These are phyloP conservation scores for Hypoxylon fuscum DNA, from an alignment of 495 filamentous ascomycete species.

Conservation along the genomic window DNA sequence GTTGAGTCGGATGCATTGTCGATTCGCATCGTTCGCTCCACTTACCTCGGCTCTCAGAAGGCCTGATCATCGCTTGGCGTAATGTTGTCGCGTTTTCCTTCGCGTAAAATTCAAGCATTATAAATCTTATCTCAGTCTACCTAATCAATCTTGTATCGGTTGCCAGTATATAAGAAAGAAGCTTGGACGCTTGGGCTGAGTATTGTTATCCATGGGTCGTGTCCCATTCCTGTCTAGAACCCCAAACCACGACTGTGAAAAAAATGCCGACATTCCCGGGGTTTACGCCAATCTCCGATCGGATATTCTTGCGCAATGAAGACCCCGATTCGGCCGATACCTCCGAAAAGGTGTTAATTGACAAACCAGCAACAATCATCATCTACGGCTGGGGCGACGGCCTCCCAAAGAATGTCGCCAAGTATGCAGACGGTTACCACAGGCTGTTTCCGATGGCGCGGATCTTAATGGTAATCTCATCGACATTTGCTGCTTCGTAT, in stretches of 20 bases:
- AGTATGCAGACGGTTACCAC: slow-evolving; percentile 63
- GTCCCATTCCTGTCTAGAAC: too few relatives aligned
- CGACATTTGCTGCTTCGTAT: slow-evolving; percentile 56
- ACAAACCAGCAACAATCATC: slow-evolving; percentile 52
- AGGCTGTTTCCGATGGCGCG: slow-evolving; percentile 57
- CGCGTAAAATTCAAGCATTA: background rate
- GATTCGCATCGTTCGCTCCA: slow-evolving; percentile 9
- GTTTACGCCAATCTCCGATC: slow-evolving; percentile 50
- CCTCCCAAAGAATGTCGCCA: slow-evolving; percentile 59
- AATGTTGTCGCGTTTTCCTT: background rate
- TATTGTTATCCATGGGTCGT: too few relatives aligned
- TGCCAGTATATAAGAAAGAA: background rate
- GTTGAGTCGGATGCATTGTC: background rate
- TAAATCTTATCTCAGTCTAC: too few relatives aligned
- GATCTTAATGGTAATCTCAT: slow-evolving; percentile 59
- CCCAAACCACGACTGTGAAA: slow-evolving; percentile 34
- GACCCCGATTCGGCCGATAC: slow-evolving; percentile 21
- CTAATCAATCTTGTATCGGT: background rate
- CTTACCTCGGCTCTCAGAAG: slow-evolving; percentile 17
- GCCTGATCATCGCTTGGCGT: background rate
- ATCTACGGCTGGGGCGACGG: slow-evolving; percentile 67
- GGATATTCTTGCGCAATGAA: slow-evolving; percentile 49
- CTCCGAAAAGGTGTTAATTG: slow-evolving; percentile 3
- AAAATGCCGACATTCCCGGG: slow-evolving; percentile 35
- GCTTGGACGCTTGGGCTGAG: too few relatives aligned